phyloP scores from a whole-genome alignment of 2,329 filamentous ascomycete genomes.

The Neonectria faginata region DNA sequence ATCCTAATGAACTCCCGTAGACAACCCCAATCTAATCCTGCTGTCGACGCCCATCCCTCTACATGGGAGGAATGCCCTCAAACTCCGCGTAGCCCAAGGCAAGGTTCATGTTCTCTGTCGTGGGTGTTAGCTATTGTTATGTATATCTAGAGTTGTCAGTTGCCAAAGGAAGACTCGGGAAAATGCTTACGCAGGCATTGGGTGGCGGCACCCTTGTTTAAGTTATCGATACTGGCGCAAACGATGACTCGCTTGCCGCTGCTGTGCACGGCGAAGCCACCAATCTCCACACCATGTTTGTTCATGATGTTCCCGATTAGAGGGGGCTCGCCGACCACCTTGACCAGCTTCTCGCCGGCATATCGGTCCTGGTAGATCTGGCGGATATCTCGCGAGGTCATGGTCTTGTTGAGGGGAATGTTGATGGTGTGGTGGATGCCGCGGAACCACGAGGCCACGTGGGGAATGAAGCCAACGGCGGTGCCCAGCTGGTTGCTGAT shows the following conservation, averaged over 20 bases:
- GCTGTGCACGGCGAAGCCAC: constrained; percentile 79
- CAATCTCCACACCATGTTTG: constrained; percentile 92
- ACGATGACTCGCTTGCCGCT: neutral
- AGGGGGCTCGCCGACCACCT: constrained; percentile 88
- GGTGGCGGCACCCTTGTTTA: constrained; percentile 92
- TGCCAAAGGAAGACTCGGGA: constrained; percentile 69
- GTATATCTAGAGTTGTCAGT: constrained; percentile 58
- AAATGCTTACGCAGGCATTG: constrained; percentile 84
- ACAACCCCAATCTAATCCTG: constrained; percentile 23
- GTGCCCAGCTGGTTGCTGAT: constrained; percentile 82
- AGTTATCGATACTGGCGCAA: constrained; percentile 89
- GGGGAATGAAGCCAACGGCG: constrained; percentile 86
- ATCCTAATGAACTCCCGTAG: constrained; percentile 26
- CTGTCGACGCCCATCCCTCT: constrained; percentile 30
- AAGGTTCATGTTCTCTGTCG: constrained; percentile 88
- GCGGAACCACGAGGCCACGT: constrained; percentile 97
- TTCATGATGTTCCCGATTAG: constrained; percentile 85
- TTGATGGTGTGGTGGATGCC: constrained; percentile 93
- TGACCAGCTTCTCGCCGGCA: constrained; percentile 94
- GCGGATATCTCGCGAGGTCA: constrained; percentile 92
- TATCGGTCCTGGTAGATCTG: constrained; percentile 97
- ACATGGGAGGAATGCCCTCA: constrained; percentile 79
- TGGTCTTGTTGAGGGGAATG: constrained; percentile 85
- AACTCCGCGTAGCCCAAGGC: constrained; percentile 88
- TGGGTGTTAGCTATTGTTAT: constrained; percentile 65